Base-by-base conservation (phyloP, 2,329 filamentous ascomycete genomes). In the Ophiostoma angusticollis region DNA sequence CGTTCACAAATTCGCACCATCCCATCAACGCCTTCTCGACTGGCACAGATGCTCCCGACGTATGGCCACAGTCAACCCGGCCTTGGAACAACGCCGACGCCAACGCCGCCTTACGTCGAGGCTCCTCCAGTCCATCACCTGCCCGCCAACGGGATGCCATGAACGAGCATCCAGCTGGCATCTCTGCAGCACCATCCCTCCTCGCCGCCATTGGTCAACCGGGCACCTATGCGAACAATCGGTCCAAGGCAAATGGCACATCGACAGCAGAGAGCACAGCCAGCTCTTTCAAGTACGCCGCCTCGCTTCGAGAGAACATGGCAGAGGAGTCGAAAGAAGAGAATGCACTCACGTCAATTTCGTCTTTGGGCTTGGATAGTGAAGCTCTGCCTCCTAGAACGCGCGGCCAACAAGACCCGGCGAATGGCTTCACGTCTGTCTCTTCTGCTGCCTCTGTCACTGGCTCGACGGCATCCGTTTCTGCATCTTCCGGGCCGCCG, bases 31-130 rank as follows among this genome's bases (percentile, higher is more conserved):
- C 29, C 24, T 44, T 39, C 17, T 7, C 35, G 9, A 22, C n/a
- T 22, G 14, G 17, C 35, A 9, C 39, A 31, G 41, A 40, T 7
- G 11, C 40, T 9, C 4, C 39, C 17, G 21, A 24, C 24, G 31
- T 42, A 3, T 46, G 44, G 44, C 16, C 39, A 25, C 28, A 69
- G 72, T 48, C 67, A 5, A 7, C 41, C 11, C 61, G 67, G 27
- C 68, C 72, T 13, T 85, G 80, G 80, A 70, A 68, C 46, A 59
- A 64, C 43, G 58, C 64, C 18, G 70, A 74, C 32, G 58, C 56
- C 29, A 58, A 62, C 11, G 58, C 62, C 28, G 56, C 59, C 2
- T 14, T 31, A 21, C 53, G 67, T 28, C 60, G 63, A 8, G 59
- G 61, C 31, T 66, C 68, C 25, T 66, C 65, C 41, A 72, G 63